Evolutionary conservation across 1,284 basidiomycete species (phyloP).

Genomic region (Tilletiaria anomala): DNA sequence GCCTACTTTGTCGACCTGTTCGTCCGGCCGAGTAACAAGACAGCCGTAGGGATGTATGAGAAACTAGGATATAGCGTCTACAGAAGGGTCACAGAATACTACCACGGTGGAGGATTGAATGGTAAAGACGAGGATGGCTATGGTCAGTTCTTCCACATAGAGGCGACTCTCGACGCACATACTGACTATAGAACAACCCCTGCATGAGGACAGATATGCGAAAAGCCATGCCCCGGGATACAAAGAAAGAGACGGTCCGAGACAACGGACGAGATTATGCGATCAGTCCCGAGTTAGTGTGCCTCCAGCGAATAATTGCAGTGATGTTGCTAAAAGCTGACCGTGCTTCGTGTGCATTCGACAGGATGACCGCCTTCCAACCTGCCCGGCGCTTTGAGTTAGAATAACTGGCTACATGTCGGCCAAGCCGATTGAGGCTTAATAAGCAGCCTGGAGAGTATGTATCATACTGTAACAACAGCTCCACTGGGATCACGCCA

Average conservation of each 20-base stretch:
- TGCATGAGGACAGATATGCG: conserved; percentile 58
- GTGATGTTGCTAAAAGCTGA: not conserved
- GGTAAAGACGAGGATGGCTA: conserved; percentile 68
- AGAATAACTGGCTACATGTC: too few species aligned
- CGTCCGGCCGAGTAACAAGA: conserved; percentile 54
- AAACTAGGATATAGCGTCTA: conserved; percentile 73
- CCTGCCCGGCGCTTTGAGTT: not conserved
- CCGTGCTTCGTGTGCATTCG: not conserved
- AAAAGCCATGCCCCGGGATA: conserved; percentile 26
- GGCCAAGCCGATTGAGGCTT: too few species aligned
- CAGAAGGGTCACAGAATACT: conserved; percentile 68
- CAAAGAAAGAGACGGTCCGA: conserved; percentile 15
- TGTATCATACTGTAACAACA: too few species aligned
- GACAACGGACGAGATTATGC: conserved; percentile 16
- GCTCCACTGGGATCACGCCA: too few species aligned
- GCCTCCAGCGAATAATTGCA: not conserved
- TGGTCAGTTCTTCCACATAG: conserved; percentile 49
- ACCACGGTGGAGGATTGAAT: conserved; percentile 54
- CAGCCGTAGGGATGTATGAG: conserved; percentile 65
- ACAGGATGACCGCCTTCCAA: not conserved
- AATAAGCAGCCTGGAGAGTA: too few species aligned
- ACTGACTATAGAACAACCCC: not conserved
- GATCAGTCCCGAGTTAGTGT: conserved; percentile 27
- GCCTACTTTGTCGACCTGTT: conserved; percentile 81
- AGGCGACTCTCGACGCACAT: not conserved